Conservation (phyloP, 208 protist genomes). For the Angomonas desouzai region DNA sequence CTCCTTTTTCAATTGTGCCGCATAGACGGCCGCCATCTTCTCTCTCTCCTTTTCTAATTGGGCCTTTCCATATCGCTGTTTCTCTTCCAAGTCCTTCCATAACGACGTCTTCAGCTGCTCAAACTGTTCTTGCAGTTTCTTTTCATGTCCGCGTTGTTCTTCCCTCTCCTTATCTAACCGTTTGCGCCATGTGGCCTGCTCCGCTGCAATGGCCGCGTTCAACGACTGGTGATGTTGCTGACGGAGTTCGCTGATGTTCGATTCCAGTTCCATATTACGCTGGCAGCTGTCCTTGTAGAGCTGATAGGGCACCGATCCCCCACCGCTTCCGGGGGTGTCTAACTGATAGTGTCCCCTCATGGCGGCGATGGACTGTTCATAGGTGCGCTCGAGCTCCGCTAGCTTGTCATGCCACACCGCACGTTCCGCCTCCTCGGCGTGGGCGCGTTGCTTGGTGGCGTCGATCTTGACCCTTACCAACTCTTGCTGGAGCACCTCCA, state of each 20-base stretch:
- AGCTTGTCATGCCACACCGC: slow-evolving; percentile 4
- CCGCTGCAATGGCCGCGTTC: not conserved
- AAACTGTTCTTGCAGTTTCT: slow-evolving; percentile 1
- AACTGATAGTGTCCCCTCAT: not conserved
- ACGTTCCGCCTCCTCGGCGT: not conserved
- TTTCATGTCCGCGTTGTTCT: slow-evolving; percentile 4
- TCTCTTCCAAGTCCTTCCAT: not conserved
- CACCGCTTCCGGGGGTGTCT: not conserved
- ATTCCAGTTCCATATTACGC: not conserved
- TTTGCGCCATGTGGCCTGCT: slow-evolving; percentile 1
- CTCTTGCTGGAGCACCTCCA: slow-evolving; percentile 1
- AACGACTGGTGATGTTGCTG: not conserved
- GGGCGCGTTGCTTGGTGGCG: not conserved
- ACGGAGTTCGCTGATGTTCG: not conserved
- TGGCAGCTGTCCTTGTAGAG: slow-evolving; percentile 3
- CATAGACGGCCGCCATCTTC: not conserved
- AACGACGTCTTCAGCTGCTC: not conserved
- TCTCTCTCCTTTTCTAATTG: slow-evolving; percentile 1
- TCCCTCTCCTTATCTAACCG: not conserved
- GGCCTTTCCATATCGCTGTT: not conserved
- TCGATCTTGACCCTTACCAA: not conserved
- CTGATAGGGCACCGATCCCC: not conserved
- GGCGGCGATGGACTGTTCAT: slow-evolving; percentile 1
- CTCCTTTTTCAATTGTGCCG: not conserved
- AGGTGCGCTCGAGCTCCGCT: not conserved